Conservation (phyloP, 208 protist species). For the Trypanosoma scelopori region DNA sequence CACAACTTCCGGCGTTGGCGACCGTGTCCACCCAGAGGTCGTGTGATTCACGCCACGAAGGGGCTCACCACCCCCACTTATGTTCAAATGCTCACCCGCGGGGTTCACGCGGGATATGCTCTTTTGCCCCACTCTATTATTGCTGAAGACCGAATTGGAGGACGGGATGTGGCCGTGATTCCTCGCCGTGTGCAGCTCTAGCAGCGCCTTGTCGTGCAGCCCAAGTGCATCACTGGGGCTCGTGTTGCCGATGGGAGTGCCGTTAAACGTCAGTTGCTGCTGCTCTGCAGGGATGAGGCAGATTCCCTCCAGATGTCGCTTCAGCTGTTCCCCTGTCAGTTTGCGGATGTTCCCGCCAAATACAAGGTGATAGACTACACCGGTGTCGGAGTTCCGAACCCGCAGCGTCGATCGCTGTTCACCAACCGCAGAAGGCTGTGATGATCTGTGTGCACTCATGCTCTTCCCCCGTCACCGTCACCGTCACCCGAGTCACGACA, state of each 20-base stretch:
- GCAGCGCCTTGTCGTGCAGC: constrained; percentile 22
- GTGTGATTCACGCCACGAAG: too few relatives aligned
- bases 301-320: constrained; percentile 46
- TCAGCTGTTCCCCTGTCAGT: constrained; percentile 46
- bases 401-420: constrained; percentile 27
- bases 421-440: not conserved
- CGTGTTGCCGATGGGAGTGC: not conserved
- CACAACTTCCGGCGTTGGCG: too few relatives aligned
- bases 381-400: constrained; percentile 42
- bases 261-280: constrained; percentile 37
- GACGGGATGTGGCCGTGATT: not conserved
- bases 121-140: not conserved
- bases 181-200: not conserved
- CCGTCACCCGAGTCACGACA: too few relatives aligned
- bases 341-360: constrained; percentile 52
- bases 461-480: too few relatives aligned
- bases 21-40: too few relatives aligned
- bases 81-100: too few relatives aligned
- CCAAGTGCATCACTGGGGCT: constrained; percentile 21
- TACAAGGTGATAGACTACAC: constrained; percentile 62
- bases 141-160: not conserved
- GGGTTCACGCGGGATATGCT: not conserved
- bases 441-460: not conserved
- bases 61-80: too few relatives aligned
- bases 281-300: constrained; percentile 33